Conservation (phyloP, 192 early-diverging fungal genomes). For the Phlyctochytrium planicorne region DNA sequence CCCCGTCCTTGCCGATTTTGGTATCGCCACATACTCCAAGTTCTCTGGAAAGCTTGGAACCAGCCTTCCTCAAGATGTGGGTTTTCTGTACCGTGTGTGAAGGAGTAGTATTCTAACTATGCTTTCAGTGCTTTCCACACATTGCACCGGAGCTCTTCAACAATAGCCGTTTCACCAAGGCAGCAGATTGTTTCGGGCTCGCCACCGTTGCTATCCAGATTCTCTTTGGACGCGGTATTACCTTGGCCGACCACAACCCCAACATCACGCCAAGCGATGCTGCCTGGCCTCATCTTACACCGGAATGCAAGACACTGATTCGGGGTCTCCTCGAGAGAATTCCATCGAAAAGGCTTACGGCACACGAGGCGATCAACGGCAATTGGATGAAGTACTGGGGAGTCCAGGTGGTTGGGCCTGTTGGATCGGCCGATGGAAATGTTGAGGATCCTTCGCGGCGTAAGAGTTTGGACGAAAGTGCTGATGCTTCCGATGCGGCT, state of each 20-base stretch:
- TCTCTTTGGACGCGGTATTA: conserved; percentile 11
- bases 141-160: conserved; percentile 25
- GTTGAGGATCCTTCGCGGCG: neutral
- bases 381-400: conserved; percentile 11
- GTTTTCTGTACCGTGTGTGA: neutral
- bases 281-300: neutral
- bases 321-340: neutral
- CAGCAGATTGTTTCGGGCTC: conserved; percentile 17
- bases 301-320: neutral
- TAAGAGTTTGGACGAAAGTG: too few relatives aligned
- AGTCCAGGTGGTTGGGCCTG: conserved; percentile 7
- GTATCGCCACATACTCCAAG: conserved; percentile 12
- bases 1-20: conserved; percentile 26
- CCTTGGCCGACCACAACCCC: conserved; percentile 7
- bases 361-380: neutral
- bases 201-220: conserved; percentile 11
- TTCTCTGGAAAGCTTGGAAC: conserved; percentile 11
- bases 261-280: neutral
- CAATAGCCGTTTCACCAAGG: conserved; percentile 8
- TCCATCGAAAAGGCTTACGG: conserved; percentile 5
- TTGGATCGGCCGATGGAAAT: neutral
- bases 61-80: neutral
- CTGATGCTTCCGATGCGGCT: too few relatives aligned
- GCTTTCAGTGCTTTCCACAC: conserved; percentile 2
- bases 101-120: neutral